A percentile compares a stretch with the other conserved stretches of the same genome.
Conservation (phyloP, 352 stramenopile species). For the Phytophthora lateralis region DNA sequence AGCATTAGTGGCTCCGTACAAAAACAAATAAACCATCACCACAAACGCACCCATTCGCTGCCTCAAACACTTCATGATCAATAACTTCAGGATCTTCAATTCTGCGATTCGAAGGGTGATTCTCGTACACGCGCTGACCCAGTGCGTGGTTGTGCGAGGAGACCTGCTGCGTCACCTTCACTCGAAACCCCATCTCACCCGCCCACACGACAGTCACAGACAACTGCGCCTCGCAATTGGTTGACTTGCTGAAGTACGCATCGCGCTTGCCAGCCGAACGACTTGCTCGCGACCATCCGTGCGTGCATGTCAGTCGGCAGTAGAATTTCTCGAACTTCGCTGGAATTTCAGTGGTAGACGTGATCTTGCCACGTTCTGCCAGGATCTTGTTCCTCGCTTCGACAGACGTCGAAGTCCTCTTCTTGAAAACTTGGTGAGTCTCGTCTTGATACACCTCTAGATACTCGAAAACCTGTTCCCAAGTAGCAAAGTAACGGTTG, state of each 20-base stretch:
- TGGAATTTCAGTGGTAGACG: no score
- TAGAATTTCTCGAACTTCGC: not conserved
- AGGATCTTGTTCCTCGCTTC: no score
- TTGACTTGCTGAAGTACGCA: not conserved
- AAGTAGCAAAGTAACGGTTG: no score
- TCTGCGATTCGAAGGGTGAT: not conserved
- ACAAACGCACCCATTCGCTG: not conserved
- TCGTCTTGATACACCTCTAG: no score
- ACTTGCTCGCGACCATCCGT: not conserved
- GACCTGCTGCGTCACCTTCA: not conserved
- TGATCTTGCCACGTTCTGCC: no score
- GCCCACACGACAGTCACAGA: no score
- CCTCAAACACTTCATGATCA: conserved; percentile 2
- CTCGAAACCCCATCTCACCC: not conserved
- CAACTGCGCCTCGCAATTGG: no score
- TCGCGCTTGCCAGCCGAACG: not conserved
- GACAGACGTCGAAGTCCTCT: no score
- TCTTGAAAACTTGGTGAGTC: no score
- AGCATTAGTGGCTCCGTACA: not conserved
- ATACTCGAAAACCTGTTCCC: no score
- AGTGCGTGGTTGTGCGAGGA: not conserved
- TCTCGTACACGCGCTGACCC: not conserved
- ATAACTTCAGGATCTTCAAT: not conserved
- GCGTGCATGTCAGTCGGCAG: not conserved
- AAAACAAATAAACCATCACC: no score